Base-by-base conservation (phyloP, 176 grass and related monocot genomes). In the Cocos nucifera region DNA sequence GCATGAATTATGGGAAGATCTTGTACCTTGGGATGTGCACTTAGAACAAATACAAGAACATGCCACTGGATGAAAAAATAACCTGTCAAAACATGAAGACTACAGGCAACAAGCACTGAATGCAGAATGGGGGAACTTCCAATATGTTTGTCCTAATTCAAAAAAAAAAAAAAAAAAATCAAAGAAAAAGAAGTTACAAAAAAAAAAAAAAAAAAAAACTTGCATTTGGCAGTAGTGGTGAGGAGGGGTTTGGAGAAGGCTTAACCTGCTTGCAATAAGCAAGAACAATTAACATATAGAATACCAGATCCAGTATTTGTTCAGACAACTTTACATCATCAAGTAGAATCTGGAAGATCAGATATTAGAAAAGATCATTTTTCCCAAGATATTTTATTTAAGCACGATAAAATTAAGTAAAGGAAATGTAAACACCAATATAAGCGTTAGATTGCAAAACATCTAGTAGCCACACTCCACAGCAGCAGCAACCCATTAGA, bases 221-320 rank as follows among this genome's bases (percentile, higher is more conserved):
- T 44, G 35, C 35, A 44, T 14, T 44, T 12, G 35, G 35, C 9
- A 44, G 10, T 44, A 44, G 35, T 3, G 10, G 35, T 44, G 35
- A 44, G 35, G 10, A 44, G 27, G 55, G 70, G 62, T 16, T 69
- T 27, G 56, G n/a, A 63, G 20, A 73, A 19, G 8, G 58, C 51
- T 55, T 51, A 61, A 97, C 92, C 92, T 91, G 77, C 56, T 90
- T 90, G 69, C 56, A 64, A 9, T 77, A 72, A 21, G 92, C 79
- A 87, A 97, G 87, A 85, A 88, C 63, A 65, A 89, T 78, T 51
- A 90, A 67, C 59, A 79, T 24, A 69, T 78, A 88, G 58, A 97
- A 87, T 75, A 88, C 89, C 58, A 97, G 56, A 73, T 97, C 92
- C 83, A 91, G 77, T 62, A 97, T 72, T 91, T 88, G 86, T 71